Percentiles rank a stretch among this genome's conserved stretches.
phyloP scores from a whole-genome alignment of 1,284 basidiomycete species.

The Pascua guehoae region DNA sequence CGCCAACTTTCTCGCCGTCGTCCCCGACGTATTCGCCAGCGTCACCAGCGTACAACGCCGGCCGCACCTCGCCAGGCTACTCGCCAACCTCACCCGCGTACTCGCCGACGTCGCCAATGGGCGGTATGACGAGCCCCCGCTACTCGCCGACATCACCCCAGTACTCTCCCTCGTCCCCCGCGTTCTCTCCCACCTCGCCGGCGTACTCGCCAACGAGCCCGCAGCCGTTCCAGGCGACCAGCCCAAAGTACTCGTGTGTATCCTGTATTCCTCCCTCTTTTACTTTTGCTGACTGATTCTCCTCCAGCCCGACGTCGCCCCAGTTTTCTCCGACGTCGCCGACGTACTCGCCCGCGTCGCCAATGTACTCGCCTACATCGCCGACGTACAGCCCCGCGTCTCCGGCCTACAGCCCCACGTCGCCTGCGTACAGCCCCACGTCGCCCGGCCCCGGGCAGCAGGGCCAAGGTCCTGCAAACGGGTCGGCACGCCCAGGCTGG shows the following conservation, averaged over 20 bases:
- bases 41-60: constrained; percentile 64
- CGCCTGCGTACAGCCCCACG: constrained; percentile 61
- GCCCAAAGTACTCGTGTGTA: constrained; percentile 68
- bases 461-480: constrained; percentile 5
- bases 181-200: constrained; percentile 57
- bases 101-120: constrained; percentile 20
- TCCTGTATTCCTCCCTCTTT: not conserved
- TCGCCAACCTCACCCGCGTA: constrained; percentile 40
- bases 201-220: constrained; percentile 52
- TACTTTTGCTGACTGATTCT: constrained; percentile 1
- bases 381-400: constrained; percentile 38
- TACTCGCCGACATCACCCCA: constrained; percentile 25
- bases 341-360: constrained; percentile 70
- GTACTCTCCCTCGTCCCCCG: constrained; percentile 38
- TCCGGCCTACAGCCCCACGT: constrained; percentile 42
- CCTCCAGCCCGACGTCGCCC: constrained; percentile 26
- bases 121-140: constrained; percentile 19
- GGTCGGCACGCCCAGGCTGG: constrained; percentile 9
- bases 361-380: constrained; percentile 69
- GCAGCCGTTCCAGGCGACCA: constrained; percentile 73
- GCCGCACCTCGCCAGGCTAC: constrained; percentile 34
- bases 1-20: constrained; percentile 63
- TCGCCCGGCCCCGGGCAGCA: constrained; percentile 55
- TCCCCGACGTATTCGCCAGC: constrained; percentile 53
- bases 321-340: constrained; percentile 42